A percentile compares a stretch with the other conserved stretches of the same genome.
Evolutionary conservation across 495 filamentous ascomycete genomes (phyloP).

Genomic region (Aspergillus cavernicola): DNA sequence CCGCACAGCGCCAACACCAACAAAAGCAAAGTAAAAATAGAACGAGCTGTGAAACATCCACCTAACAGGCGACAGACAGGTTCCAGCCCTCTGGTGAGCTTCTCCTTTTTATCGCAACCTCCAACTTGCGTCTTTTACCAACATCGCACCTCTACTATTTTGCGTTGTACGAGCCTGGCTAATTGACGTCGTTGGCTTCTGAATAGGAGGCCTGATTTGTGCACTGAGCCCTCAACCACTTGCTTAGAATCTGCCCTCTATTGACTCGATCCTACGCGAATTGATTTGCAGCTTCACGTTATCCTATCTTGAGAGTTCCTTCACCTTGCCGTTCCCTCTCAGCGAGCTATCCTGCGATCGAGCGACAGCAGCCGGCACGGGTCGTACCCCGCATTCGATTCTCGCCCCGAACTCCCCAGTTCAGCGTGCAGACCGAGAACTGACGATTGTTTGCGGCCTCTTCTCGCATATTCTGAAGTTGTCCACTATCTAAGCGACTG

Average conservation of each 20-base stretch:
- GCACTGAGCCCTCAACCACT: not conserved
- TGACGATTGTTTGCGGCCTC: not conserved
- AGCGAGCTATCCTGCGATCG: not conserved
- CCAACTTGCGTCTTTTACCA: not conserved
- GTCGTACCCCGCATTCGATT: constrained; percentile 23
- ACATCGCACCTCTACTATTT: not conserved
- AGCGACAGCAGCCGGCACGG: constrained; percentile 13
- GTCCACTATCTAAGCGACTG: not conserved
- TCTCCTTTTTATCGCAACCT: constrained; percentile 6
- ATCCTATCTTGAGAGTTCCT: not conserved
- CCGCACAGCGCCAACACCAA: not conserved
- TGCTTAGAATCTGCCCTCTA: not conserved
- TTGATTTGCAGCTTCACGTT: not conserved
- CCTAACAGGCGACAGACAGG: not conserved
- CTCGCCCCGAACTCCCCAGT: not conserved
- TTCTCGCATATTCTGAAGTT: not conserved
- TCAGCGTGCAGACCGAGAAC: constrained; percentile 3
- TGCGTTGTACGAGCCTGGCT: not conserved
- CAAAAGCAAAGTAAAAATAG: constrained; percentile 17
- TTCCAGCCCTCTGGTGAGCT: constrained; percentile 3
- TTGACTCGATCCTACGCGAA: not conserved
- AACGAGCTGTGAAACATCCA: constrained; percentile 17
- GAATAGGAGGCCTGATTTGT: not conserved
- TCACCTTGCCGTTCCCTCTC: not conserved
- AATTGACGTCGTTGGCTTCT: constrained; percentile 1